Base-by-base conservation (phyloP, 148 eudicot genomes). In the Spergularia bocconei region DNA sequence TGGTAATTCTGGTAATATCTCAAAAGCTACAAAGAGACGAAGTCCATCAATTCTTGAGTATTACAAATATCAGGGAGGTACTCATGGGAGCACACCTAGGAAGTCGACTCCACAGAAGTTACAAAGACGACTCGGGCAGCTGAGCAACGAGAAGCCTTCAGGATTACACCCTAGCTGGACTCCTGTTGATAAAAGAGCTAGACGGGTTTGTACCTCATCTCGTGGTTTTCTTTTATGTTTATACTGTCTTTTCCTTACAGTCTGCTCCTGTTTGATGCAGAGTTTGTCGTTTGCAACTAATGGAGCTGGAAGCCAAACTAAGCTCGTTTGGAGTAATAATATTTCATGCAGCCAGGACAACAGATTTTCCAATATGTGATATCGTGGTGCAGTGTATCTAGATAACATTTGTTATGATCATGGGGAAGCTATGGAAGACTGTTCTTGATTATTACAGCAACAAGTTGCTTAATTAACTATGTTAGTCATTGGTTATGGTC, bases 131-230 rank as follows among this genome's bases (percentile, higher is more conserved):
- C 72, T 50, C 65, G 36, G 81, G 72, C 85, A 84, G 59, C 77
- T 85, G 67, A 65, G 82, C 50, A 83, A 80, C 60, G 85, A 88
- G 78, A 92, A 85, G 75, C 60, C 81, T 76, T 71, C 78, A 61
- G 80, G 78, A 55, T 73, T 47, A 72, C 56, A 72, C 58, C 73
- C 82, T 60, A 25, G 88, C 39, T 84, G 78, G 87, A 91, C 99
- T 74, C 99, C 99, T 61, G 66, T 69, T 73, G 99, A 96, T 76
- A 96, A 96, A 85, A 88, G 86, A 86, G 94, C 97, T 79, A 86
- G 82, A 62, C 83, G 75, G 98, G 99, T 96, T 41, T 15, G 87
- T 80, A 63, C 62, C 71, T 71, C 56, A 50, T 29, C 55, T 64
- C 4, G 47, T 72, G 39, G 41, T 12, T 78, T 63, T 23, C 55